Evolutionary conservation across 2,329 filamentous ascomycete genomes (phyloP).

Genomic region (Phialophora tarda): DNA sequence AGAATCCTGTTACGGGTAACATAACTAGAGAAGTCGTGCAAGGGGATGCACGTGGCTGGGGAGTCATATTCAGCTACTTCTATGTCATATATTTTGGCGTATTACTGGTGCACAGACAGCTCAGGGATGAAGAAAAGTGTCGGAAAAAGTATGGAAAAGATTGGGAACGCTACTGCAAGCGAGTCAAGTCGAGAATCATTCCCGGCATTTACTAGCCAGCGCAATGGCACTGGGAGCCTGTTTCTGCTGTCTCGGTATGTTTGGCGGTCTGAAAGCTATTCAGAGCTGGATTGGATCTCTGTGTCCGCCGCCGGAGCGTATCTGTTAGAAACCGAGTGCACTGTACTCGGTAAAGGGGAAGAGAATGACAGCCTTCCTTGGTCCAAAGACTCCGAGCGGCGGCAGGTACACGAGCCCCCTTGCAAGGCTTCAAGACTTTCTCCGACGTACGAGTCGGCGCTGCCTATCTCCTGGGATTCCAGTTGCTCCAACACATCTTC

Average conservation of each 20-base stretch:
- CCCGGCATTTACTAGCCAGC: constrained; percentile 53
- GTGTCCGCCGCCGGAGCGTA: not conserved
- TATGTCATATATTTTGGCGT: constrained; percentile 92
- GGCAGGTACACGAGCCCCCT: not conserved
- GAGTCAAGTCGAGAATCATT: constrained; percentile 80
- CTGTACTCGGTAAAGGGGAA: not conserved
- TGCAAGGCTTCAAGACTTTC: constrained; percentile 11
- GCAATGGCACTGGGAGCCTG: not conserved
- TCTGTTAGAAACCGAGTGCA: not conserved
- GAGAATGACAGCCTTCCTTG: not conserved
- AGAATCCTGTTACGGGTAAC: constrained; percentile 57
- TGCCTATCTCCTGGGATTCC: not conserved
- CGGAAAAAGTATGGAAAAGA: constrained; percentile 87
- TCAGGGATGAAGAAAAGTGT: constrained; percentile 90
- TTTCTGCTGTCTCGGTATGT: not conserved
- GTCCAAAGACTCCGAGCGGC: not conserved
- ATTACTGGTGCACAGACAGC: constrained; percentile 82
- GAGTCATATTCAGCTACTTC: constrained; percentile 89
- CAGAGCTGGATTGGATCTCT: not conserved
- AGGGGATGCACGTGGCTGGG: constrained; percentile 78
- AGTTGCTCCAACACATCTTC: constrained; percentile 9
- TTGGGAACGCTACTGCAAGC: constrained; percentile 85
- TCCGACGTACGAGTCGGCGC: not conserved
- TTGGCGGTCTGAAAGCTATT: not conserved
- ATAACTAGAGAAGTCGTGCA: constrained; percentile 71